Conservation (phyloP, 352 stramenopile genomes). For the Globisporangium recalcitrans region DNA sequence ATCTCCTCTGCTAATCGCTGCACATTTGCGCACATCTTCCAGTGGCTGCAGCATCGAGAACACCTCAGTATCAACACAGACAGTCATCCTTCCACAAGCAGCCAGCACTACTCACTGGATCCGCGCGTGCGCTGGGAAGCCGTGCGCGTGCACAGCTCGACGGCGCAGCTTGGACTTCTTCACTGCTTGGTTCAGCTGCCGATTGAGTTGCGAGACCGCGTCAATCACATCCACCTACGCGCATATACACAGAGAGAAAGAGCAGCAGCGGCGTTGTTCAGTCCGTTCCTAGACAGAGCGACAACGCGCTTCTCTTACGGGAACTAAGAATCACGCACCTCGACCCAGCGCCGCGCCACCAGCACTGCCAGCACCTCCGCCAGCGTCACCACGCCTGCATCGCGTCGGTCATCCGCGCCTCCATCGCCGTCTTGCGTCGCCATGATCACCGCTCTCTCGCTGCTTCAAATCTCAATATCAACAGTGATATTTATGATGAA, state of each 20-base stretch:
- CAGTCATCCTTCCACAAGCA: neutral
- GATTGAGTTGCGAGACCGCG: slow-evolving; percentile 21
- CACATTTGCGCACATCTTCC: slow-evolving; percentile 29
- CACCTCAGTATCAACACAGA: slow-evolving; percentile 1
- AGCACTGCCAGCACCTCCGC: slow-evolving; percentile 29
- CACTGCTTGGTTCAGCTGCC: slow-evolving; percentile 16
- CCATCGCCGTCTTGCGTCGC: neutral
- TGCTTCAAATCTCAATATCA: neutral
- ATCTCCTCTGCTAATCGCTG: slow-evolving; percentile 23
- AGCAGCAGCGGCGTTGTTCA: neutral
- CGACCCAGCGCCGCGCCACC: slow-evolving; percentile 31
- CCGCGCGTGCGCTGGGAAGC: slow-evolving; percentile 24
- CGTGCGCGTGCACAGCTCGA: slow-evolving; percentile 19
- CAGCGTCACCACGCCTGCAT: neutral
- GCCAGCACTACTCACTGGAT: slow-evolving; percentile 27
- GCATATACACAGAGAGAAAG: neutral
- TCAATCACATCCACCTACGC: slow-evolving; percentile 35
- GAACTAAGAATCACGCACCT: slow-evolving; percentile 20
- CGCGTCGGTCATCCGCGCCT: neutral
- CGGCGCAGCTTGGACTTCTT: slow-evolving; percentile 26
- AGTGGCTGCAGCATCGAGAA: slow-evolving; percentile 24
- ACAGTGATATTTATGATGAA: no score
- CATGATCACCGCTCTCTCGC: neutral
- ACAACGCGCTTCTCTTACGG: neutral
- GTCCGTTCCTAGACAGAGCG: neutral